Base-by-base conservation (phyloP, 2,329 filamentous ascomycete genomes). In the Tolypocladium inflatum region DNA sequence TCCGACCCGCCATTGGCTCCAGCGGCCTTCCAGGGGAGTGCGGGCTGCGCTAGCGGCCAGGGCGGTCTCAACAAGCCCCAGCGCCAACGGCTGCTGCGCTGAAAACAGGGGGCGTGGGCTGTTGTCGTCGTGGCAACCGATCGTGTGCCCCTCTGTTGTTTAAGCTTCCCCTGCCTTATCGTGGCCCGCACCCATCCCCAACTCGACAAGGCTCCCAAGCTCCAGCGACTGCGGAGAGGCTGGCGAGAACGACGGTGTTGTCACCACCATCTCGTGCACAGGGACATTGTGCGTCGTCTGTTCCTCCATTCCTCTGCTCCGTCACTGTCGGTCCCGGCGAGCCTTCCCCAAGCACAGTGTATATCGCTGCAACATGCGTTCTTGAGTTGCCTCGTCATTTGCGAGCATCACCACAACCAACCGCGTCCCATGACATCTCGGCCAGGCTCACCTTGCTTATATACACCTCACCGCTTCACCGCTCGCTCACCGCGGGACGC, bases 111-210 rank as follows among this genome's bases (percentile, higher is more conserved):
- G 26, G 17, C 9, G 48, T 51, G 26, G 26, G 43, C 54, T 6
- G n/a, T 15, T 17, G 56, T 57, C 38, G 56, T 48, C 58, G 55
- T 62, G 59, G 59, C 60, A 63, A 65, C 63, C 35, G 19, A 43
- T 55, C 38, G 33, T 38, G 10, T 37, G 55, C 57, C 57, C 61
- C 61, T 62, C 60, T 64, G 63, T 65, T 65, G 61, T 61, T 56
- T 54, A 51, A 43, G 41, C 42, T n/a, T n/a, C 57, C 54, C 58
- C 30, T 37, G 55, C 42, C 55, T 45, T 19, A 17, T 15, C 52
- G 41, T 41, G 45, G 55, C 48, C 38, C 48, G 48, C 38, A 26
- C 41, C 37, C 56, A 48, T 45, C 50, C 39, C 56, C 50, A 33
- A 39, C 50, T 9, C 39, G 37, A 48, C 56, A 26, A 37, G 39